Evolutionary conservation across 2,329 filamentous ascomycete genomes (phyloP), one percentile per base, ranked within the genome.

Genomic region (Rugonectria rugulosa): DNA sequence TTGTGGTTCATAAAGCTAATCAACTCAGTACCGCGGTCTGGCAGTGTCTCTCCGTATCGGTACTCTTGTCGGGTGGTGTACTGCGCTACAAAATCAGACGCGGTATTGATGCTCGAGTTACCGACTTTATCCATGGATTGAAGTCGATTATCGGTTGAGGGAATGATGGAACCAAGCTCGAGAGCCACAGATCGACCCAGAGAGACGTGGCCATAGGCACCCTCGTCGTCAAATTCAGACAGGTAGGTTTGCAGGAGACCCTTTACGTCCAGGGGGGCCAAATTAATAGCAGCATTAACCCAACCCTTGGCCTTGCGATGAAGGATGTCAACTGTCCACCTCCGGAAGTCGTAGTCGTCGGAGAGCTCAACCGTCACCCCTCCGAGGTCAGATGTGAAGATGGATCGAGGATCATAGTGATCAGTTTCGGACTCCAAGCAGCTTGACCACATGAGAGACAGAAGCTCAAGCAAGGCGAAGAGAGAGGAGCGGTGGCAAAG

Each of bases 51-150:
- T 10, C 92, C 87, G 69, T 94, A 94, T 53, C 93, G 88, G 73
- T 99, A 99, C 69, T 97, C 93, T 71, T 99, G 96, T 31, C 95
- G 89, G 21, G 92, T 96, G 4, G 94, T 98, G 72, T 99, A 99
- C 70, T 99, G 94, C 2, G 95, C 92, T 69, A 99, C 87, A 67
- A 99, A 97, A 71, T 98, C 94, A 3, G 95, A 98, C 1, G 91
- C 92, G 10, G 93, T 92, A 71, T 98, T 97, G 71, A 97, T 88
- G 59, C 86, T 86, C 49, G 86, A 85, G 42, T 88, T 86, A 15
- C 89, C 87, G 60, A 90, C 83, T 29, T 82, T 83, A 63, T 96
- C 91, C 43, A 99, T 87, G 6, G 91, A 93, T 65, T 85, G 88
- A 36, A 99, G 81, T 60, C 92, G 86, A 68, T 96, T 92, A 70